Evolutionary conservation across 768 basidiomycete species (phyloP), one percentile per base, ranked within the genome.

Genomic region (Cystofilobasidium ferigula): DNA sequence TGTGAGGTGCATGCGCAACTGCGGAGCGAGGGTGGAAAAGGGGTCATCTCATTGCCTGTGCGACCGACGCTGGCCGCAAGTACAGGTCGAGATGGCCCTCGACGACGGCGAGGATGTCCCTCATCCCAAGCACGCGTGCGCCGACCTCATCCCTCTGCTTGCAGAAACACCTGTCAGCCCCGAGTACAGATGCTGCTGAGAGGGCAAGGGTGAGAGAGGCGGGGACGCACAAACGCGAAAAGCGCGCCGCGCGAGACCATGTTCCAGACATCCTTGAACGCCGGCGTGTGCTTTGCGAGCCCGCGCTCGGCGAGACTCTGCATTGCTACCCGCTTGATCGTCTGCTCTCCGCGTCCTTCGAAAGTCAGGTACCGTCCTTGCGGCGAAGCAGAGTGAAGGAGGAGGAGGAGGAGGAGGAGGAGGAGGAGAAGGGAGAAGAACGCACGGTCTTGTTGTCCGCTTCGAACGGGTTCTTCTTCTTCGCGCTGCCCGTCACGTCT

Each of bases 301-400:
- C 58, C 58, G 10, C 58, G 58, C 38, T 60, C 58, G 20, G 58
- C 58, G 20, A 60, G 43, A 22, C 22, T 9, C 38, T 60, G 58
- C 58, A 60, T 60, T 0, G 58, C 58, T 16, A 60, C 58, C 13
- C 58, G 34, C 38, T 60, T 60, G 58, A 60, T 60, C 1, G 58
- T 60, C 58, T 60, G 38, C 26, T 32, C 3, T 8, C 24, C 24
- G 58, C 5, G n/a, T n/a, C n/a, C n/a, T n/a, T n/a, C n/a, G n/a
- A n/a, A n/a, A n/a, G n/a, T n/a, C n/a, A n/a, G n/a, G n/a, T n/a
- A n/a, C n/a, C n/a, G n/a, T n/a, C n/a, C n/a, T n/a, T n/a, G n/a
- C n/a, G n/a, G 12, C 22, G 32, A 38, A 14, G 12, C 36, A 57
- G 48, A 3, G 6, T 13, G 24, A 51, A 51, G 4, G 3, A 32